Conservation (phyloP, 768 basidiomycete genomes). For the Amanita pallidorosea region DNA sequence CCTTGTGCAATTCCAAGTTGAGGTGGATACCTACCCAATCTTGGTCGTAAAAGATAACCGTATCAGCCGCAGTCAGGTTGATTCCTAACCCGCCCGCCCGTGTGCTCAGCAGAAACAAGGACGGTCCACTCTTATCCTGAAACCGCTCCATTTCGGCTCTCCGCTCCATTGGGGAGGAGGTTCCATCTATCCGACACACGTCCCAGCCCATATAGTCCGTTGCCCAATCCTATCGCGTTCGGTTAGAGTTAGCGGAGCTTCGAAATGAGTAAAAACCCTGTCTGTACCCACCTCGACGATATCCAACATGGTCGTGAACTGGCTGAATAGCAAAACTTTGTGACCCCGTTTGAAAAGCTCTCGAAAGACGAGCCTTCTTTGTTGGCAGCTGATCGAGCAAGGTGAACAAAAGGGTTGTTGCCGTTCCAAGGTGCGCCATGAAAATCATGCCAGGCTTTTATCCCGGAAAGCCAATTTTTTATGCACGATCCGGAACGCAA, state of each 20-base stretch:
- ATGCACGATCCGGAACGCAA: too few species aligned
- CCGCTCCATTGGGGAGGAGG: slow-evolving; percentile 71
- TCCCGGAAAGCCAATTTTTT: too few species aligned
- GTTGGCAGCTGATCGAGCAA: too few species aligned
- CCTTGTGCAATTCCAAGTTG: neutral
- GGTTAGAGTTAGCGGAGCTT: neutral
- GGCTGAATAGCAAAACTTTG: slow-evolving; percentile 82
- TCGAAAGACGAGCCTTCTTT: too few species aligned
- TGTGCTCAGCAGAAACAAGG: slow-evolving; percentile 72
- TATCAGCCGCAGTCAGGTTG: slow-evolving; percentile 75
- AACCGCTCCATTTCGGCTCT: slow-evolving; percentile 78
- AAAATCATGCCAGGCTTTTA: too few species aligned
- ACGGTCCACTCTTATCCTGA: slow-evolving; percentile 64
- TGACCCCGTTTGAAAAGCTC: slow-evolving; percentile 73
- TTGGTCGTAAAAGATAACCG: slow-evolving; percentile 89
- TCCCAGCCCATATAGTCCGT: slow-evolving; percentile 70
- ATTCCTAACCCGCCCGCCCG: slow-evolving; percentile 74
- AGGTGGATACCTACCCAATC: slow-evolving; percentile 56
- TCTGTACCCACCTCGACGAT: slow-evolving; percentile 68
- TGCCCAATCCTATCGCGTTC: slow-evolving; percentile 67
- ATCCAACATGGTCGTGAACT: slow-evolving; percentile 95
- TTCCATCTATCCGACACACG: slow-evolving; percentile 89
- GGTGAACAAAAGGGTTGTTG: too few species aligned
- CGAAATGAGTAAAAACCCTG: neutral
- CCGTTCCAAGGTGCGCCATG: too few species aligned